Percentiles rank a stretch among this genome's conserved stretches.
These are phyloP conservation scores for Cladosporium sp. DNA, from an alignment of 2,329 filamentous ascomycete species.

Conservation along the genomic window DNA sequence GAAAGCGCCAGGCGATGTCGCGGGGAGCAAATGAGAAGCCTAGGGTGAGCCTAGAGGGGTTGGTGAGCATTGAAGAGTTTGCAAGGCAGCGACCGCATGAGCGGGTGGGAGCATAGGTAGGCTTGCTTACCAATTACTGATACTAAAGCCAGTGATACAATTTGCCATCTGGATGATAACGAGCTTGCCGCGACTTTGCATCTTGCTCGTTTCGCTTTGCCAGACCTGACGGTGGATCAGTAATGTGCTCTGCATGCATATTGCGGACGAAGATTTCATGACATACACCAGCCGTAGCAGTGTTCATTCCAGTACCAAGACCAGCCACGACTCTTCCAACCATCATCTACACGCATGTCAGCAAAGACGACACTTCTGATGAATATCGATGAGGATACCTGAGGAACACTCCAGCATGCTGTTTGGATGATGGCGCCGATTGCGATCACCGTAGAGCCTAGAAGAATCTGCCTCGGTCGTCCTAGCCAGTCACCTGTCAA, in stretches of 20 bases:
- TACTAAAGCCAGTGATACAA: conserved; percentile 48
- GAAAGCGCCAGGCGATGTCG: conserved; percentile 51
- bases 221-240: conserved; percentile 30
- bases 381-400: neutral
- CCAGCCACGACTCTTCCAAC: conserved; percentile 44
- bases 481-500: conserved; percentile 44
- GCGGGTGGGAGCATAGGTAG: too few relatives aligned
- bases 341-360: conserved; percentile 34
- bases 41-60: conserved; percentile 36
- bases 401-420: conserved; percentile 35
- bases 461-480: conserved; percentile 37
- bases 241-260: too few relatives aligned
- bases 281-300: conserved; percentile 41
- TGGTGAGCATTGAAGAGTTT: neutral
- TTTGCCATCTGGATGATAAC: conserved; percentile 50
- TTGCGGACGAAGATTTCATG: too few relatives aligned
- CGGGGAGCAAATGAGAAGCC: conserved; percentile 37
- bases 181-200: conserved; percentile 45
- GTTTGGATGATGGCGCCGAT: conserved; percentile 44
- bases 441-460: conserved; percentile 40
- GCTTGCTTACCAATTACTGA: conserved; percentile 41
- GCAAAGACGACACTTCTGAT: neutral
- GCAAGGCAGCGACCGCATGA: neutral
- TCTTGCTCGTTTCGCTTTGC: conserved; percentile 48
- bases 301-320: conserved; percentile 46